phyloP scores from a whole-genome alignment of 192 early-diverging fungal genomes.

The Allomyces macrogynus region DNA sequence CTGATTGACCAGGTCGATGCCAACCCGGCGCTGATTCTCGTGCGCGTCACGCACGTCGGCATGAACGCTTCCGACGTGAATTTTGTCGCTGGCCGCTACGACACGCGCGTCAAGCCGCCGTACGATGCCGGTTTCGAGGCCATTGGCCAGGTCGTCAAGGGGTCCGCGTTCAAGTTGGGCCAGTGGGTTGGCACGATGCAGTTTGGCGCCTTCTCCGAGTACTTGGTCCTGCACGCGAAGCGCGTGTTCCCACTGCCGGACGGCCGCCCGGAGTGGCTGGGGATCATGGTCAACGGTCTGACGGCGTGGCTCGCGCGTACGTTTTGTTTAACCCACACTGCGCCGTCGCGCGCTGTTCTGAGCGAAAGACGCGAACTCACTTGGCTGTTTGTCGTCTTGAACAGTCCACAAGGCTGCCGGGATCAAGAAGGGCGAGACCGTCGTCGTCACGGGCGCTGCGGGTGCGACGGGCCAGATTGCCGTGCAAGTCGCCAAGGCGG shows the following conservation, averaged over 20 bases:
- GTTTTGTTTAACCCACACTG: too few relatives aligned
- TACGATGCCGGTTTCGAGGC: constrained; percentile 38
- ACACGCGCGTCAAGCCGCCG: constrained; percentile 27
- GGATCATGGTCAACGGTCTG: constrained; percentile 26
- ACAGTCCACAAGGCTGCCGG: constrained; percentile 17
- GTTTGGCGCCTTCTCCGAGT: constrained; percentile 31
- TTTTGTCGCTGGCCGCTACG: constrained; percentile 31
- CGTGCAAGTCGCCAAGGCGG: constrained; percentile 34
- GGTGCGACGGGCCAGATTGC: constrained; percentile 40
- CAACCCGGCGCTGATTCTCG: constrained; percentile 14
- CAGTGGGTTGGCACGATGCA: constrained; percentile 16
- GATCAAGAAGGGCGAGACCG: constrained; percentile 24
- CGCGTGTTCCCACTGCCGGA: constrained; percentile 15
- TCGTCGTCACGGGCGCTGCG: constrained; percentile 36
- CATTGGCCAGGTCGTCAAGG: constrained; percentile 25
- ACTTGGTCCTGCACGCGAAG: constrained; percentile 12
- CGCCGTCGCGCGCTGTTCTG: too few relatives aligned
- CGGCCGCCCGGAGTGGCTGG: constrained; percentile 14
- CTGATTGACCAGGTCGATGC: constrained; percentile 3
- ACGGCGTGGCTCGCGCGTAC: constrained; percentile 24
- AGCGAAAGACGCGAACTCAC: too few relatives aligned
- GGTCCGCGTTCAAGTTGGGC: constrained; percentile 13
- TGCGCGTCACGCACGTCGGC: constrained; percentile 21
- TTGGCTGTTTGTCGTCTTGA: too few relatives aligned
- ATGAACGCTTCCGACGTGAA: constrained; percentile 39